phyloP scores from a whole-genome alignment of 371 early-diverging fungal species.

The Mortierella sp. region DNA sequence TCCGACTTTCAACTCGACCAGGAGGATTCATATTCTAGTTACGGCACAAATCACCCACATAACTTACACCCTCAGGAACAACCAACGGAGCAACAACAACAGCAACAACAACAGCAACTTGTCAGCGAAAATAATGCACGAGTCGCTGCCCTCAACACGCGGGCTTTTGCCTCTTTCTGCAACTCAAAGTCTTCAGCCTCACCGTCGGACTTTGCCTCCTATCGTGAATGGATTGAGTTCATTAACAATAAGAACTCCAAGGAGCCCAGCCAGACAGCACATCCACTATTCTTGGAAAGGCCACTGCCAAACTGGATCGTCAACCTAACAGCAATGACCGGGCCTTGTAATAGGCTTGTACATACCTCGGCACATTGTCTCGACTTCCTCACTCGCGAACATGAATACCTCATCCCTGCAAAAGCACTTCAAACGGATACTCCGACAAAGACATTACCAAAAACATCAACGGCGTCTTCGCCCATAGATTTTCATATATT shows the following conservation, averaged over 20 bases:
- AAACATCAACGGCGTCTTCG: neutral
- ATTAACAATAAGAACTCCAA: constrained; percentile 7
- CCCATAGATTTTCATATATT: constrained; percentile 48
- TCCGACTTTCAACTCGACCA: constrained; percentile 10
- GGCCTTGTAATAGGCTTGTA: constrained; percentile 28
- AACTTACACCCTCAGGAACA: neutral
- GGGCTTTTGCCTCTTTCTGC: constrained; percentile 35
- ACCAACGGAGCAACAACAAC: neutral
- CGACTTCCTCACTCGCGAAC: constrained; percentile 19
- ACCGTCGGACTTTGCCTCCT: constrained; percentile 12
- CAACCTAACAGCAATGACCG: constrained; percentile 28
- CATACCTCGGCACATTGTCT: constrained; percentile 47
- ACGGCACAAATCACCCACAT: neutral
- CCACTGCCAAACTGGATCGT: constrained; percentile 27
- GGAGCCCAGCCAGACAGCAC: neutral
- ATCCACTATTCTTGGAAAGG: constrained; percentile 16
- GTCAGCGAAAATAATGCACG: constrained; percentile 35
- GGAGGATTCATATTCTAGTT: neutral
- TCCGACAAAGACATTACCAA: too few species aligned
- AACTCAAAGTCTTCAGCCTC: neutral
- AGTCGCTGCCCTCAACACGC: constrained; percentile 17
- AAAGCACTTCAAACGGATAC: neutral
- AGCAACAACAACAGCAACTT: neutral
- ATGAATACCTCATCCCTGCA: constrained; percentile 26
- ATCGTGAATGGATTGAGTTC: constrained; percentile 22